Conservation (phyloP, 306 rosid genomes). For the Crotalaria pallida region DNA sequence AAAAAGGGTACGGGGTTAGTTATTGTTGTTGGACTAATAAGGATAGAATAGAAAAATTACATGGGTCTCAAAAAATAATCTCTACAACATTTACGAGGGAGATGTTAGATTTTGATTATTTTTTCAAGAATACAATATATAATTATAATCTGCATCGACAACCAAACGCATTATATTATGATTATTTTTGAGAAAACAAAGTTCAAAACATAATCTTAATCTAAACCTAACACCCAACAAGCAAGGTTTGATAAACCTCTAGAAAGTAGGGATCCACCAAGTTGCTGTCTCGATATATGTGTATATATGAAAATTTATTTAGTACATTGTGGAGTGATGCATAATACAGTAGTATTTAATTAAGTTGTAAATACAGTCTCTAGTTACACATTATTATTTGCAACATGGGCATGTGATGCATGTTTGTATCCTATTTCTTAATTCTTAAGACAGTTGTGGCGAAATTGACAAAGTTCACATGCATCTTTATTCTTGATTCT, state of each 20-base stretch:
- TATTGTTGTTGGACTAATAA: too few relatives aligned
- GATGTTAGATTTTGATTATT: too few relatives aligned
- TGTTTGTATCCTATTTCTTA: not conserved
- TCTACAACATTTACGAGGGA: too few relatives aligned
- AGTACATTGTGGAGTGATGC: not conserved
- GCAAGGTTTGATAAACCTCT: not conserved
- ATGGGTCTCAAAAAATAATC: too few relatives aligned
- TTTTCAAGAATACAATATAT: too few relatives aligned
- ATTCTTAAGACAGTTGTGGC: not conserved
- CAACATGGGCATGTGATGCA: not conserved
- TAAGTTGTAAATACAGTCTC: not conserved
- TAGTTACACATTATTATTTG: not conserved
- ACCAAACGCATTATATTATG: too few relatives aligned
- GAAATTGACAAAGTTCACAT: not conserved
- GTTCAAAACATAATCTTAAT: too few relatives aligned
- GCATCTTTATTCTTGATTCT: slow-evolving; percentile 30
- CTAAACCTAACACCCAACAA: too few relatives aligned
- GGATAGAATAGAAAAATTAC: too few relatives aligned
- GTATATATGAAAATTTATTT: not conserved
- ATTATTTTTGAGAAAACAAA: too few relatives aligned
- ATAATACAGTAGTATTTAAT: not conserved
- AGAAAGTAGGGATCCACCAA: not conserved
- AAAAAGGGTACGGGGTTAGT: too few relatives aligned
- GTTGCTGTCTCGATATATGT: not conserved
- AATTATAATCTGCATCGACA: too few relatives aligned